phyloP scores from a whole-genome alignment of 2,329 filamentous ascomycete species.

The Penicillium palitans region DNA sequence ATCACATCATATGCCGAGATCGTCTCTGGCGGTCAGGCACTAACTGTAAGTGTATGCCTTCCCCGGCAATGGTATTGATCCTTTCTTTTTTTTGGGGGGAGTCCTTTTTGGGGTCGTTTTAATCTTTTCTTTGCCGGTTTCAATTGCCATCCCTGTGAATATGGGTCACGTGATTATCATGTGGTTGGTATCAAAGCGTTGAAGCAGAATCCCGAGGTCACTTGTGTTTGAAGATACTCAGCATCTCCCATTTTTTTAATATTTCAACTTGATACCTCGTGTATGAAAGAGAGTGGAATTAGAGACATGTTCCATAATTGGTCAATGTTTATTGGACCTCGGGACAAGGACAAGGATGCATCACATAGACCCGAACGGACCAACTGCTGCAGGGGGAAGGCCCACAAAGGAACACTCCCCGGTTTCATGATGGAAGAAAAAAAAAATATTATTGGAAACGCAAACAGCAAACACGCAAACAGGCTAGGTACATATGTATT shows the following conservation, averaged over 20 bases:
- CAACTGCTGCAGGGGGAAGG: constrained; percentile 12
- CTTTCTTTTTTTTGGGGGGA: neutral
- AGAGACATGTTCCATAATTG: neutral
- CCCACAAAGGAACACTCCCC: constrained; percentile 7
- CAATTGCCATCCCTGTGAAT: neutral
- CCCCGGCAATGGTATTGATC: neutral
- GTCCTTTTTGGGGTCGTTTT: neutral
- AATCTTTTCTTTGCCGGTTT: neutral
- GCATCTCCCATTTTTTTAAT: neutral
- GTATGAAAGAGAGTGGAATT: neutral
- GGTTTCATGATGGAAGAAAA: constrained; percentile 7
- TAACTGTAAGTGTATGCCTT: neutral
- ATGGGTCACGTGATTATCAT: neutral
- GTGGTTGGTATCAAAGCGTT: neutral
- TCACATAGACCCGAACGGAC: constrained; percentile 2
- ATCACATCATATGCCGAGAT: constrained; percentile 12
- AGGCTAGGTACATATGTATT: neutral
- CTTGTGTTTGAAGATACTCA: neutral
- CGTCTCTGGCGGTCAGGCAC: constrained; percentile 8
- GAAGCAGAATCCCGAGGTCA: neutral
- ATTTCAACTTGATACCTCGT: neutral
- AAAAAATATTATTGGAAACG: neutral
- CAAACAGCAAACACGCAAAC: neutral
- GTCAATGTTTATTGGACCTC: neutral
- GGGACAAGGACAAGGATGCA: constrained; percentile 3